Evolutionary conservation across 2,329 filamentous ascomycete genomes (phyloP), one percentile per base, ranked within the genome.

Genomic region (Apiospora koreana): DNA sequence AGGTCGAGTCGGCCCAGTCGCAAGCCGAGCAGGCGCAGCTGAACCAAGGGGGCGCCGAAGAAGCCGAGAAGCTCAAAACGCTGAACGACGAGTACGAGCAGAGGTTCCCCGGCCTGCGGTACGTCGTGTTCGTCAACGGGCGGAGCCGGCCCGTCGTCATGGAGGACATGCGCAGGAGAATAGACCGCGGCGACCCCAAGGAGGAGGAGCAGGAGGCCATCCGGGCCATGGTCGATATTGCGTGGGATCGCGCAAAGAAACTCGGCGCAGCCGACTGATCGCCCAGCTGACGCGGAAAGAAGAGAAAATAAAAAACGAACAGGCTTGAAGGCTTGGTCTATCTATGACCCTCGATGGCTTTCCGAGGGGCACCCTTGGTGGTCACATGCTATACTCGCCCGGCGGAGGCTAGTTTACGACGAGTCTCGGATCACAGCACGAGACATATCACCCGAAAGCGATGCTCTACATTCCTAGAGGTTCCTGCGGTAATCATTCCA

Each of bases 61-160:
- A 93, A 77, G 84, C 83, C 10, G 82, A 84, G 71, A 81, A 84
- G 76, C 81, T 97, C 72, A 85, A 83, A 8, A 78, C 77, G 41
- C 81, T 97, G 76, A 98, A 98, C 78, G 81, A 81, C 14, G 89
- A 93, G 80, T 98, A 97, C 78, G 95, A 97, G 80, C 83, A 83
- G n/a, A 86, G 76, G 69, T 97, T 95, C 80, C 94, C 94, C 0
- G 94, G 95, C 0, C 80, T 98, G 78, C 87, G 92, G 81, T 98
- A 97, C 84, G 94, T 97, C 77, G 93, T 95, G 23, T 98, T 97
- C 79, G 95, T 98, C 69, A 95, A 97, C 79, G 94, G 94, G 0
- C 87, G 95, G 65, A 86, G 88, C 50, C 86, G 94, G 70, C 86
- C 88, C 1, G 88, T 89, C 72, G 92, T 98, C 69, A 94, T 97